These are phyloP conservation scores for Fusarium scirpi DNA, from an alignment of 2,329 filamentous ascomycete genomes.

Conservation along the genomic window DNA sequence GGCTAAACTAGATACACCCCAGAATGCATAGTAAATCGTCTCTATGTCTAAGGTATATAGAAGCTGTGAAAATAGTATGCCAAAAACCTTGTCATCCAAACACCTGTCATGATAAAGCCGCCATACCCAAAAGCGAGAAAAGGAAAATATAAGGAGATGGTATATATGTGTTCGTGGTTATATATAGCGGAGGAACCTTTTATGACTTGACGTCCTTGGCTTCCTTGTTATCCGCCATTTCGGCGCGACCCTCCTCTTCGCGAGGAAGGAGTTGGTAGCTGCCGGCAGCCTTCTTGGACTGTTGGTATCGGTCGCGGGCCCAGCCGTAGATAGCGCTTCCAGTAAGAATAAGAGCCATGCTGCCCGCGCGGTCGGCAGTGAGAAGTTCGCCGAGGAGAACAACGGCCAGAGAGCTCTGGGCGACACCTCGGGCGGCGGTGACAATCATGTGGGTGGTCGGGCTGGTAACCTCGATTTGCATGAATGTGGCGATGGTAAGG, in stretches of 20 bases:
- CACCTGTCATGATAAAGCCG: constrained; percentile 33
- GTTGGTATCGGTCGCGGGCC: constrained; percentile 44
- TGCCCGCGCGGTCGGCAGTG: constrained; percentile 44
- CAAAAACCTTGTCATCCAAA: constrained; percentile 27
- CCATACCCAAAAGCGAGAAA: constrained; percentile 28
- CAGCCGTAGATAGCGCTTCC: constrained; percentile 46
- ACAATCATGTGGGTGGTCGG: constrained; percentile 48
- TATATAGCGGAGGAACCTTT: constrained; percentile 1
- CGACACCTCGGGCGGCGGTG: constrained; percentile 44
- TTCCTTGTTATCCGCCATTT: constrained; percentile 35
- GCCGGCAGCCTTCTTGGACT: constrained; percentile 42
- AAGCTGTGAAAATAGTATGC: constrained; percentile 23
- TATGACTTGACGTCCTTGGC: constrained; percentile 28
- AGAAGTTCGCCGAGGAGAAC: constrained; percentile 43
- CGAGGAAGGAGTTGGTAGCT: constrained; percentile 43
- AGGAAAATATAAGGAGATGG: constrained; percentile 22
- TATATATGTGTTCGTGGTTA: constrained; percentile 10
- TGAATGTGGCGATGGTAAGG: constrained; percentile 46
- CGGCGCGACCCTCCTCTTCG: constrained; percentile 37
- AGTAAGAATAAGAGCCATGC: constrained; percentile 44
- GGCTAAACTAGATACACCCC: constrained; percentile 22
- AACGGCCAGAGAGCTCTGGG: constrained; percentile 45
- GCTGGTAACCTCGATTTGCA: constrained; percentile 47
- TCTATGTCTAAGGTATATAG: constrained; percentile 38
- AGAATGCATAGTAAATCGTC: constrained; percentile 35